Evolutionary conservation across 768 basidiomycete genomes (phyloP), one percentile per base, ranked within the genome.

Genomic region (Podaxis sp.): DNA sequence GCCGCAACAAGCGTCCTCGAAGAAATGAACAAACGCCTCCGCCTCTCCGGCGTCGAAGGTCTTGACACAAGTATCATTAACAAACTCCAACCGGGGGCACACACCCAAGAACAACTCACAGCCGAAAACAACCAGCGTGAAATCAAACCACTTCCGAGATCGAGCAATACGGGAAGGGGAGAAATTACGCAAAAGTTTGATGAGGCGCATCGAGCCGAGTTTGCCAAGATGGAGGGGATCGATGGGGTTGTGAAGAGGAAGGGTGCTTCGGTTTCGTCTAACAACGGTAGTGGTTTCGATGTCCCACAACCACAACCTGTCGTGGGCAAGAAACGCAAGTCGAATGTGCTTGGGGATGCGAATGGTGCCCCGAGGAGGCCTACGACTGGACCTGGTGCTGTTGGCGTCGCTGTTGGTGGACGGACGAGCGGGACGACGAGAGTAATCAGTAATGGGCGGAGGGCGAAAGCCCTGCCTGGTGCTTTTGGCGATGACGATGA

Each of bases 181-280:
- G 74, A 74, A 20, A 68, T 78, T 24, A 76, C 73, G 50, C 72
- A 75, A 58, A 82, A 78, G 67, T 82, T 92, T 69, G 82, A 87
- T 22, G 83, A 81, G 68, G 70, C 78, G 26, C 91, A 94, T 67
- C 81, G 87, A 59, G 78, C 82, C 38, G 82, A 84, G 61, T 93
- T 93, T 70, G 74, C 75, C 59, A 88, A 85, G 79, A 93, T 93
- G 91, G 89, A 90, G 66, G 87, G 88, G 6, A 92, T 93, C 68
- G 82, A 78, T 68, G 74, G 72, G 51, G 58, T 79, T 40, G 69
- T 77, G 38, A 76, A 70, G 67, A 73, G 75, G 56, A 73, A 72
- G 53, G 73, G 54, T 15, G 49, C 24, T 2, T 10, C 22, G 4
- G 26, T 12, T 3, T 12, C 13, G 15, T 4, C 15, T 13, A 3